Conservation (phyloP, 805 yeast species). For the Millerago galiae region DNA sequence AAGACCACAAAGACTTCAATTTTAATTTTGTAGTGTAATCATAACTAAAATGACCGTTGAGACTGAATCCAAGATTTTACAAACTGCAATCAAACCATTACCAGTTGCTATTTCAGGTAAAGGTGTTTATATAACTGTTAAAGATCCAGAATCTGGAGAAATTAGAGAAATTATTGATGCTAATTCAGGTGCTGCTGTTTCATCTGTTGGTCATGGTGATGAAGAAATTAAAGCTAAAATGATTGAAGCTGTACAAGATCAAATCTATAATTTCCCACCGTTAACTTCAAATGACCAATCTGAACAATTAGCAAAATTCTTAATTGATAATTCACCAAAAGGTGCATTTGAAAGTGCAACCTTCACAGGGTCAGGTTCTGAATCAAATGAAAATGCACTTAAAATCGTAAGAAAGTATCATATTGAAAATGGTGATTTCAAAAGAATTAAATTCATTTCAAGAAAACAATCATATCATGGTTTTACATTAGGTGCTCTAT, state of each 20-base stretch:
- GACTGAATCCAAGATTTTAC: conserved; percentile 23
- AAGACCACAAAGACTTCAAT: neutral
- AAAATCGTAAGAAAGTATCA: conserved; percentile 48
- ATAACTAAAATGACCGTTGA: conserved; percentile 5
- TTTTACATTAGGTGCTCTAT: conserved; percentile 39
- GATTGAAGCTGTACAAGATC: conserved; percentile 30
- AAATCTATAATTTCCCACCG: conserved; percentile 32
- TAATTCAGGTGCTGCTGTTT: conserved; percentile 46
- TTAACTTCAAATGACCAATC: conserved; percentile 29
- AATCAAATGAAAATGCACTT: conserved; percentile 59
- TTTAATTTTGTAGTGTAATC: neutral
- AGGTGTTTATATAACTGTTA: conserved; percentile 31
- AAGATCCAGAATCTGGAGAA: conserved; percentile 32
- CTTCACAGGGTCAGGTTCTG: conserved; percentile 56
- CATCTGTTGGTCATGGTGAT: conserved; percentile 41
- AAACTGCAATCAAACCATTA: conserved; percentile 25
- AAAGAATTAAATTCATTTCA: conserved; percentile 38
- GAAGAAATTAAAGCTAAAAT: conserved; percentile 34
- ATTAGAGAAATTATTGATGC: conserved; percentile 33
- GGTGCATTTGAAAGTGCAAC: conserved; percentile 37
- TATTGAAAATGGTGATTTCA: conserved; percentile 35
- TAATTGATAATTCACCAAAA: conserved; percentile 38
- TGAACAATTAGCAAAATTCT: conserved; percentile 36
- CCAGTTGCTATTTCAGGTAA: conserved; percentile 32
- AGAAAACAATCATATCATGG: conserved; percentile 45